Conservation (phyloP, 2,329 filamentous ascomycete genomes). For the Fusarium sarcochroum region DNA sequence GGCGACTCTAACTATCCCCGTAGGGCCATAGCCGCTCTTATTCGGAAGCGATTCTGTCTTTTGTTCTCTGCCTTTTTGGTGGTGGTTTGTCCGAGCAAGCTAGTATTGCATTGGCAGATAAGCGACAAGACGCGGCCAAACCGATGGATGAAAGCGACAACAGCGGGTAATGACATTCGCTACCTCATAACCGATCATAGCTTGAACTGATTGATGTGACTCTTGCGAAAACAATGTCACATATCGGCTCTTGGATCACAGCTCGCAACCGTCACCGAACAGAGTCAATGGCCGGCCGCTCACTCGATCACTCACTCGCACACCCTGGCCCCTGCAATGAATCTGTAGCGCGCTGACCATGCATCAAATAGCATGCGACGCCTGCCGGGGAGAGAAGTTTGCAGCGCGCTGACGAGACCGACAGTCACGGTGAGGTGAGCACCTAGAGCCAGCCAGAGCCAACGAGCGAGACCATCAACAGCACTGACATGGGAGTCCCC, state of each 20-base stretch:
- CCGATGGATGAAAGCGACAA: constrained; percentile 19
- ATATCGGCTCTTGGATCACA: constrained; percentile 8
- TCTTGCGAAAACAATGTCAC: constrained; percentile 15
- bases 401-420: constrained; percentile 37
- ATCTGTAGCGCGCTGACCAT: constrained; percentile 40
- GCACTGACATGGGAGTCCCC: constrained; percentile 14
- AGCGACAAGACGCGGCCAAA: constrained; percentile 25
- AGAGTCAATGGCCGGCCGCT: constrained; percentile 7
- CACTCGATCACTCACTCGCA: constrained; percentile 13
- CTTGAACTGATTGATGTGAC: constrained; percentile 17
- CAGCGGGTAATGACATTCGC: constrained; percentile 20
- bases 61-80: constrained; percentile 4
- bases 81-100: constrained; percentile 3
- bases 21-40: constrained; percentile 31
- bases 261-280: constrained; percentile 10
- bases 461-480: neutral
- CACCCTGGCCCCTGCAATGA: constrained; percentile 25
- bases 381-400: constrained; percentile 27
- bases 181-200: constrained; percentile 6
- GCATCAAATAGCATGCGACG: constrained; percentile 31
- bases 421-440: constrained; percentile 40
- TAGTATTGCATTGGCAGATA: constrained; percentile 38
- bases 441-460: constrained; percentile 14
- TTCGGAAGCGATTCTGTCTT: constrained; percentile 24
- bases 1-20: constrained; percentile 14